phyloP scores from a whole-genome alignment of 805 yeast genomes.

The Monosporozyma unispora region DNA sequence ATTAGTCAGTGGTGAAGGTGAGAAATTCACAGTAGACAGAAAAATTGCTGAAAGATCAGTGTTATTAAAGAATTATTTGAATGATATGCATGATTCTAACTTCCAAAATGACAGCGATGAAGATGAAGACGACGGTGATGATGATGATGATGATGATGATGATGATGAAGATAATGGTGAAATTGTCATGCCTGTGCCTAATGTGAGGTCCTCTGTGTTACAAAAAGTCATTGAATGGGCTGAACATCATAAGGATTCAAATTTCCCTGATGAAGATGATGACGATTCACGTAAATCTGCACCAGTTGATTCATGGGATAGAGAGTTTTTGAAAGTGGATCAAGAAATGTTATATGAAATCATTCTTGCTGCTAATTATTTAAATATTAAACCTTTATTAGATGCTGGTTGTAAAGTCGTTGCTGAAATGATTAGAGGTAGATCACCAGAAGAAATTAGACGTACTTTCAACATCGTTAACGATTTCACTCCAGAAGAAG shows the following conservation, averaged over 20 bases:
- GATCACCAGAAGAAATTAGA: constrained; percentile 72
- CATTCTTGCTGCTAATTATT: constrained; percentile 70
- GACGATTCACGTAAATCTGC: constrained; percentile 81
- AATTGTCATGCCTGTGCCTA: constrained; percentile 80
- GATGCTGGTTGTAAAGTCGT: constrained; percentile 76
- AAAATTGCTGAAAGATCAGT: constrained; percentile 82
- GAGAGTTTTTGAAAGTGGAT: constrained; percentile 85
- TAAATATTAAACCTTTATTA: constrained; percentile 64
- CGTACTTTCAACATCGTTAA: constrained; percentile 72
- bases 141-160: constrained; percentile 37
- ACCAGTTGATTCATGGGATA: constrained; percentile 94
- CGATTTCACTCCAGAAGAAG: constrained; percentile 81
- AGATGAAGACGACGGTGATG: constrained; percentile 33
- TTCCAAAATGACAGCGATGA: constrained; percentile 18
- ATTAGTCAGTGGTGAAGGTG: constrained; percentile 73
- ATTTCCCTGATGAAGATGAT: constrained; percentile 71
- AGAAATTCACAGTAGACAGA: constrained; percentile 64
- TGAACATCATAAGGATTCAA: constrained; percentile 80
- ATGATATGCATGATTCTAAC: constrained; percentile 45
- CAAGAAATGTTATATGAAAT: constrained; percentile 82
- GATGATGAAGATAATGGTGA: constrained; percentile 56
- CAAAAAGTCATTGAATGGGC: constrained; percentile 94
- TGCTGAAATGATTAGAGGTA: constrained; percentile 76
- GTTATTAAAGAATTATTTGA: constrained; percentile 76
- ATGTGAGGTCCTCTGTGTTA: constrained; percentile 78